A percentile compares a stretch with the other conserved stretches of the same genome.
Evolutionary conservation across 2,329 filamentous ascomycete genomes (phyloP).

Genomic region (Ophiostoma australiae): DNA sequence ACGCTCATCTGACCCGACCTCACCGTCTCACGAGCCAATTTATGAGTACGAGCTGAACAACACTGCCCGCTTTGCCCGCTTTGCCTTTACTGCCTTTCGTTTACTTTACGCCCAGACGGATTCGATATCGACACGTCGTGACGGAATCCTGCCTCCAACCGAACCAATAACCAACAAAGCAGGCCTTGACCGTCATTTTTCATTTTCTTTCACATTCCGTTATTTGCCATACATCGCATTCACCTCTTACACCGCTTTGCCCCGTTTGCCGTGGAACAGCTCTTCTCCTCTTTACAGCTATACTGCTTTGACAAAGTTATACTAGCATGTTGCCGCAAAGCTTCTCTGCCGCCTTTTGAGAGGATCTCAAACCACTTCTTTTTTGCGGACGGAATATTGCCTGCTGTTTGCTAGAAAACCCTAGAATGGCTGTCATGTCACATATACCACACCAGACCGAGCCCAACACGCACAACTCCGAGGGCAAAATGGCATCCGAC

Average conservation of each 20-base stretch:
- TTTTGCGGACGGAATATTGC: not conserved
- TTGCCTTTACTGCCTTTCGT: not conserved
- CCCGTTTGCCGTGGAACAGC: slow-evolving; percentile 4
- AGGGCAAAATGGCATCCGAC: not conserved
- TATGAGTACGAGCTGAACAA: slow-evolving; percentile 11
- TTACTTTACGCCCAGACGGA: not conserved
- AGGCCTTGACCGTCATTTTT: not conserved
- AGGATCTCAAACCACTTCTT: not conserved
- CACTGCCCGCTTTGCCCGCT: not conserved
- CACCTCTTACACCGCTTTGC: not conserved
- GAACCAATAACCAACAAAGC: slow-evolving; percentile 14
- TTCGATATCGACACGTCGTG: not conserved
- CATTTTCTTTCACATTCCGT: not conserved
- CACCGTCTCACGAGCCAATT: slow-evolving; percentile 12
- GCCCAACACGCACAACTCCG: not conserved
- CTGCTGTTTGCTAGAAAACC: not conserved
- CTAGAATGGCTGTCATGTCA: not conserved
- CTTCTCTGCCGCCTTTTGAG: not conserved
- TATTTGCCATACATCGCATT: not conserved
- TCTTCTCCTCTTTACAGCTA: not conserved
- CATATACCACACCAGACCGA: not conserved
- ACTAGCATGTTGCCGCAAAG: slow-evolving; percentile 2
- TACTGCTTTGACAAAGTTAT: not conserved
- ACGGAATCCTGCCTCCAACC: slow-evolving; percentile 1
- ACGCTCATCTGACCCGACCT: not conserved